Percentiles rank a stretch among this genome's conserved stretches.
Conservation (phyloP, 345 rosid genomes). For the Eucalyptus fibrosa region DNA sequence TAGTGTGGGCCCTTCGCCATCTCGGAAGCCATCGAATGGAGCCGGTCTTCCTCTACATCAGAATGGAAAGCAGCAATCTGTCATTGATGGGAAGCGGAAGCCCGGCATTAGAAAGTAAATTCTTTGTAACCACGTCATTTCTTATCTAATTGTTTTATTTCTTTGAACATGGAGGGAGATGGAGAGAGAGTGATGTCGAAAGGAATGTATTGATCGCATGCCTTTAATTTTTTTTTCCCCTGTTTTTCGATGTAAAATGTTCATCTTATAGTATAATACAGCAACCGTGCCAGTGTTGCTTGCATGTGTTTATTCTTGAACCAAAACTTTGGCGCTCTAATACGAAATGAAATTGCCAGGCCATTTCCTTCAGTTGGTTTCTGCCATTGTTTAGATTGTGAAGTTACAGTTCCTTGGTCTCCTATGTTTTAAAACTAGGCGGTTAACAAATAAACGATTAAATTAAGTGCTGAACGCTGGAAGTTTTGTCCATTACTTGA, state of each 20-base stretch:
- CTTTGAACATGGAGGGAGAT: neutral
- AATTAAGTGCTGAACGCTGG: neutral
- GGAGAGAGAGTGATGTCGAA: neutral
- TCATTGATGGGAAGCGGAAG: conserved; percentile 49
- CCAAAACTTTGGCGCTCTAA: neutral
- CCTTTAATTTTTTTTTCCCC: neutral
- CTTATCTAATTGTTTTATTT: neutral
- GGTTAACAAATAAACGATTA: neutral
- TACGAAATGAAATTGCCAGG: neutral
- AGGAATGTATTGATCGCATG: neutral
- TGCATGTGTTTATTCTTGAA: neutral
- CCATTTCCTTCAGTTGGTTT: neutral
- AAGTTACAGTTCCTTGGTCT: neutral
- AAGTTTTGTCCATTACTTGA: neutral
- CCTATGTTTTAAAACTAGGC: neutral
- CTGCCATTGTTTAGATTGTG: neutral
- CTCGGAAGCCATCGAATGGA: conserved; percentile 45
- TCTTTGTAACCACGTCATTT: conserved; percentile 11
- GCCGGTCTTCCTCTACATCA: conserved; percentile 20
- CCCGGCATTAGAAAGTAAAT: conserved; percentile 45
- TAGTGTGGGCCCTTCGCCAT: conserved; percentile 48
- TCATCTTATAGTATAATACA: conserved; percentile 10
- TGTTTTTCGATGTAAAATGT: conserved; percentile 5
- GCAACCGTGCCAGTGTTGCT: conserved; percentile 50
- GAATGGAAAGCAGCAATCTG: conserved; percentile 40